Conservation (phyloP, 305 asterid genomes). For the Fraxinus ornus region DNA sequence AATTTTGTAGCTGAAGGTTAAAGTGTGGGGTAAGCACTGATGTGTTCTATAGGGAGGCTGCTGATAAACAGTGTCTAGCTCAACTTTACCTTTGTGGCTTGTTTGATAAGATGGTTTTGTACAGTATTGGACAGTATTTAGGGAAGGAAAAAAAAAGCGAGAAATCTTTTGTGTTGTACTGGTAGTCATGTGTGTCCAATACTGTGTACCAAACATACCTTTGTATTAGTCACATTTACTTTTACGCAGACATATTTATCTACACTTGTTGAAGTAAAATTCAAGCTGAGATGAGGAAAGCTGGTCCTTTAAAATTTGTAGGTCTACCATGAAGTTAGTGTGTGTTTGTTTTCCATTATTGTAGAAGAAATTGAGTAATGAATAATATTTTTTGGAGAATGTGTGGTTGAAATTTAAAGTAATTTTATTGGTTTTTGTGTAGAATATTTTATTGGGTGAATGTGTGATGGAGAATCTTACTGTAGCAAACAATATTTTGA, state of each 20-base stretch:
- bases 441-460: too few species aligned
- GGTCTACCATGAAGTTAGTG: not conserved
- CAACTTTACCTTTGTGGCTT: not conserved
- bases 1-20: not conserved
- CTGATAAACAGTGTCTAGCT: not conserved
- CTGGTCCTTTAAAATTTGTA: not conserved
- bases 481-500: too few species aligned
- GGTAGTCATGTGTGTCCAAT: not conserved
- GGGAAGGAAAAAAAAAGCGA: not conserved
- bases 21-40: not conserved
- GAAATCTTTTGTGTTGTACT: not conserved
- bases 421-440: too few species aligned
- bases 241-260: not conserved
- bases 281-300: not conserved
- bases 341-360: too few species aligned
- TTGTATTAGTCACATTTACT: not conserved
- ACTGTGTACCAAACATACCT: not conserved
- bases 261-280: not conserved
- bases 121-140: not conserved
- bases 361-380: too few species aligned
- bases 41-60: not conserved
- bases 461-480: too few species aligned
- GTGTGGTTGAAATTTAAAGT: too few species aligned
- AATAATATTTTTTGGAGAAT: too few species aligned
- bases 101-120: not conserved